Evolutionary conservation across 1,284 basidiomycete genomes (phyloP).

Genomic region (Ceratobasidium sp.): DNA sequence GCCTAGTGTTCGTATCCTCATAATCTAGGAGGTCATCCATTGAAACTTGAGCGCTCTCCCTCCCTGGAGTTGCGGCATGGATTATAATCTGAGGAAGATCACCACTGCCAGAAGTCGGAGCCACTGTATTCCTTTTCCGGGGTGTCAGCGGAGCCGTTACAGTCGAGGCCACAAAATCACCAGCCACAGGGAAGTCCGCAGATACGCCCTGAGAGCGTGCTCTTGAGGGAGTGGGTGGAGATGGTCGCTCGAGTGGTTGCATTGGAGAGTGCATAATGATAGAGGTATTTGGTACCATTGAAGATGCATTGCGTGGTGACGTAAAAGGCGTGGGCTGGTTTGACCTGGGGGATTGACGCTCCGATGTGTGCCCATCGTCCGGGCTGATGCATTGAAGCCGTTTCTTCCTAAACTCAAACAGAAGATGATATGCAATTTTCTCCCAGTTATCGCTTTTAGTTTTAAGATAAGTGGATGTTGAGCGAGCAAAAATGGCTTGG

Average conservation of each 20-base stretch:
- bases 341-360: not conserved
- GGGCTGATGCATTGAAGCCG: constrained; percentile 58
- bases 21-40: constrained; percentile 36
- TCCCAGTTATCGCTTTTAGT: constrained; percentile 81
- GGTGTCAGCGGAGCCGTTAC: constrained; percentile 46
- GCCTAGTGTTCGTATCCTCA: constrained; percentile 10
- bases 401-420: constrained; percentile 77
- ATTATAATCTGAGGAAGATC: constrained; percentile 29
- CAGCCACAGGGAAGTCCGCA: constrained; percentile 41
- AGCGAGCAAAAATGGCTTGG: not conserved
- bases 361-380: not conserved
- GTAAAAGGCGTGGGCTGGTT: not conserved
- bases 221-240: constrained; percentile 36
- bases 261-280: not conserved
- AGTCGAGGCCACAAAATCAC: constrained; percentile 48
- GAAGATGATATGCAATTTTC: constrained; percentile 89
- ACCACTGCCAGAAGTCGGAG: constrained; percentile 35
- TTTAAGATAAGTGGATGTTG: not conserved
- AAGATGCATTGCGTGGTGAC: not conserved
- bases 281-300: not conserved
- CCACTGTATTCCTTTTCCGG: constrained; percentile 45
- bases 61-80: constrained; percentile 17
- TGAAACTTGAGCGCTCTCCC: constrained; percentile 10
- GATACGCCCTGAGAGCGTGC: constrained; percentile 36
- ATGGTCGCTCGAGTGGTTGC: constrained; percentile 27